phyloP scores from a whole-genome alignment of 306 rosid genomes.

The Delonix regia region DNA sequence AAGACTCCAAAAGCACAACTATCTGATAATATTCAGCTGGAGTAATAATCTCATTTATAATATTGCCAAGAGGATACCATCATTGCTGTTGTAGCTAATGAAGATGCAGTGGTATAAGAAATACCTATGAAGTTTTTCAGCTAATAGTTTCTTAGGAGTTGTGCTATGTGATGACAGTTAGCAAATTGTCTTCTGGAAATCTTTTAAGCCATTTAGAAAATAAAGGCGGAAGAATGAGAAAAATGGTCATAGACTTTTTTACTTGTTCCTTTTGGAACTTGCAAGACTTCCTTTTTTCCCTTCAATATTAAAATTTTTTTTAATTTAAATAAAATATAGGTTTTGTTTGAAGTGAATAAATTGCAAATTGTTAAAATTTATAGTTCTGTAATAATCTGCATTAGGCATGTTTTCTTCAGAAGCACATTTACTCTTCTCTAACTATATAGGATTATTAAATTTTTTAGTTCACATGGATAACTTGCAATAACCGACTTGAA shows the following conservation, averaged over 20 bases:
- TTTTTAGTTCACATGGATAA: conserved; percentile 8
- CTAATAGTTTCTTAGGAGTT: conserved; percentile 18
- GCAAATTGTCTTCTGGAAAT: conserved; percentile 11
- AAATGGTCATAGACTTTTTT: background rate
- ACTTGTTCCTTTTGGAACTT: conserved; percentile 9
- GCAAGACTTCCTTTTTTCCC: conserved; percentile 13
- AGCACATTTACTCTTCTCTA: conserved; percentile 9
- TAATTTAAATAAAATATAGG: background rate
- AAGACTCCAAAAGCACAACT: conserved; percentile 34
- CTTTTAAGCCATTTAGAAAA: background rate
- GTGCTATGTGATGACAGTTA: background rate
- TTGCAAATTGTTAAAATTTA: conserved; percentile 17
- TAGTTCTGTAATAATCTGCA: conserved; percentile 25
- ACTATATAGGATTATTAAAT: conserved; percentile 23
- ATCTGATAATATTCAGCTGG: conserved; percentile 17
- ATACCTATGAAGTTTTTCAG: conserved; percentile 16
- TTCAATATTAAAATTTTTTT: conserved; percentile 1
- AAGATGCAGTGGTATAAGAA: conserved; percentile 19
- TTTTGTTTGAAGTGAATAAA: conserved; percentile 16
- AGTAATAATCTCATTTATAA: conserved; percentile 20
- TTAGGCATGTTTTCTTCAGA: conserved; percentile 24
- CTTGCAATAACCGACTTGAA: conserved; percentile 10
- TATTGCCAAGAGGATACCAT: conserved; percentile 24
- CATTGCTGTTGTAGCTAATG: conserved; percentile 23
- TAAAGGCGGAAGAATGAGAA: conserved; percentile 22